phyloP scores from a whole-genome alignment of 73 alveolate genomes.

The Stentor coeruleus region DNA sequence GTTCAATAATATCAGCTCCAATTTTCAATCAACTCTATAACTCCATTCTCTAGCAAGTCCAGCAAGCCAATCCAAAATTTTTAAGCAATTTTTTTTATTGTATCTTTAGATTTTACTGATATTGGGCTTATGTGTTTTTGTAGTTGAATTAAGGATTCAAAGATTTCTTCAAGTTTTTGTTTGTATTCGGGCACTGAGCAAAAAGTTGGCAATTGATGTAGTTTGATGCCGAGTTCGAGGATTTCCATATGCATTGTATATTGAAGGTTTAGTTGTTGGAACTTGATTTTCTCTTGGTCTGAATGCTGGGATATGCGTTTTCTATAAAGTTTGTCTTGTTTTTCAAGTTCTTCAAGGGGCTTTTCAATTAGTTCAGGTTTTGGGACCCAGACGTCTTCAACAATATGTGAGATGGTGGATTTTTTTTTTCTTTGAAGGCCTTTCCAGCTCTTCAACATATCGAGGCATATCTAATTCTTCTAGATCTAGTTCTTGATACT shows the following conservation, averaged over 20 bases:
- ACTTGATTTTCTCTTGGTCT: neutral
- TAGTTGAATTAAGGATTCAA: neutral
- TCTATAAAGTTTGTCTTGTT: neutral
- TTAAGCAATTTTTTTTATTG: neutral
- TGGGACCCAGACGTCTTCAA: conserved; percentile 25
- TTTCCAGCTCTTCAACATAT: neutral
- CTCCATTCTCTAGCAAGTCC: conserved; percentile 15
- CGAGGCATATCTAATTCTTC: conserved; percentile 23
- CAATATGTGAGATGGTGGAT: neutral
- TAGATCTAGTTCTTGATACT: neutral
- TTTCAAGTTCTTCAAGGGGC: conserved; percentile 13
- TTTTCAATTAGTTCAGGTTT: conserved; percentile 11
- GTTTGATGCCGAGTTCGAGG: neutral
- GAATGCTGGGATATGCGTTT: neutral
- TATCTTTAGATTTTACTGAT: neutral
- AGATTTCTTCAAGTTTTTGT: neutral
- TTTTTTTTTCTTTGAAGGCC: neutral
- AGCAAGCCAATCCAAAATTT: too few species aligned
- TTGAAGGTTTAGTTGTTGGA: neutral
- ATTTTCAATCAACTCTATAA: conserved; percentile 14
- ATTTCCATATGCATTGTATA: neutral
- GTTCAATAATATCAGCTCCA: conserved; percentile 9
- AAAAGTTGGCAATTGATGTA: neutral
- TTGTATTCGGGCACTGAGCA: neutral
- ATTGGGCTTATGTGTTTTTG: neutral